Percentiles rank a stretch among this genome's conserved stretches.
Evolutionary conservation across 306 rosid species (phyloP).

Genomic region (Calophaca sinica): DNA sequence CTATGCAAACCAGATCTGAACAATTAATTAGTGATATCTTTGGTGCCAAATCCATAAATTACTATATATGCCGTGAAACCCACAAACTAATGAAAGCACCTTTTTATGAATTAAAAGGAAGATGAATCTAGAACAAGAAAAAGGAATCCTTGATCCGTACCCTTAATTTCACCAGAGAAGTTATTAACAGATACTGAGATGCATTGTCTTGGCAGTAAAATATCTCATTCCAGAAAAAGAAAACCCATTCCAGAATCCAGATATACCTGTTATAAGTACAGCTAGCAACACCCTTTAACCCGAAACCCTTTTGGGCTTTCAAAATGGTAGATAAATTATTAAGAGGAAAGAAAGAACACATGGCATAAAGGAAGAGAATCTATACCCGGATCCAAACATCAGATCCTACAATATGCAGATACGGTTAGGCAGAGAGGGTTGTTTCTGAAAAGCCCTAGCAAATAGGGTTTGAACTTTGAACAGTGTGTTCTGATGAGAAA

Average conservation of each 20-base stretch:
- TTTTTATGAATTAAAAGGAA: neutral
- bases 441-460: too few species aligned
- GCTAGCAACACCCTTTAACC: neutral
- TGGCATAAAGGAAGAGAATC: neutral
- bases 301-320: constrained; percentile 6
- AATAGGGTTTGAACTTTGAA: too few species aligned
- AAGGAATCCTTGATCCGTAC: neutral
- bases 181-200: too few species aligned
- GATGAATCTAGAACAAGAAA: neutral
- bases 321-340: neutral
- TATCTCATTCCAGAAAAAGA: too few species aligned
- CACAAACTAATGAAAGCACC: constrained; percentile 2
- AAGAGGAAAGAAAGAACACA: neutral
- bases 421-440: constrained; percentile 5
- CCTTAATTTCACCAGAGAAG: too few species aligned
- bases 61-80: neutral
- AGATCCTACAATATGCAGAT: constrained; percentile 27
- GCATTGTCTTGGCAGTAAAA: too few species aligned
- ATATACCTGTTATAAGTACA: too few species aligned
- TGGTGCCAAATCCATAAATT: neutral
- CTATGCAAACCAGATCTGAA: neutral
- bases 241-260: too few species aligned
- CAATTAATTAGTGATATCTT: neutral
- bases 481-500: constrained; percentile 24
- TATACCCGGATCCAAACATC: too few species aligned